Conservation (phyloP, 2,329 filamentous ascomycete genomes). For the Trichoderma sp. region DNA sequence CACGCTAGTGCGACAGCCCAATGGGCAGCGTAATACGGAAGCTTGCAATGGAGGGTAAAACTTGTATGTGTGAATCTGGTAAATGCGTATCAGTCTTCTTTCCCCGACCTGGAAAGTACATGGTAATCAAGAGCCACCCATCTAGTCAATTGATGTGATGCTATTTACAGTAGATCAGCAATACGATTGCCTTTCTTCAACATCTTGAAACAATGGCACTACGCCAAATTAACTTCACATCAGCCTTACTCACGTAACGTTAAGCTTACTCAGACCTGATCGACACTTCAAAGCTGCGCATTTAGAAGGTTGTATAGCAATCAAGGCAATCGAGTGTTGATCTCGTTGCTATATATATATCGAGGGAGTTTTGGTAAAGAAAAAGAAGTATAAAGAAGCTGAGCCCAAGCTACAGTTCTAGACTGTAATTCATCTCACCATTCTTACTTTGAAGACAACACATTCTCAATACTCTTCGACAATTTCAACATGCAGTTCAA, state of each 20-base stretch:
- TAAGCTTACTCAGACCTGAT: background rate
- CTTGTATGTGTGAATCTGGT: too few species aligned
- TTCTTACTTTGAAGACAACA: background rate
- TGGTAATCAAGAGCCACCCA: background rate
- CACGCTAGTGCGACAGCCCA: background rate
- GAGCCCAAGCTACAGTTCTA: background rate
- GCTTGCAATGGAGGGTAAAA: background rate
- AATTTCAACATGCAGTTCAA: background rate
- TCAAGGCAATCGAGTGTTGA: background rate
- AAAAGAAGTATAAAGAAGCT: background rate
- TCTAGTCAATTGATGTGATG: background rate
- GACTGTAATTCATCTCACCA: background rate
- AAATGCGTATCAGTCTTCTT: background rate
- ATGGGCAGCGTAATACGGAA: background rate
- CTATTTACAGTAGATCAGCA: background rate
- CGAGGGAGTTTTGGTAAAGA: background rate
- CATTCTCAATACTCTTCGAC: background rate
- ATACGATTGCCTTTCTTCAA: background rate
- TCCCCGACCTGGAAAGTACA: background rate
- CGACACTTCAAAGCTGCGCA: background rate
- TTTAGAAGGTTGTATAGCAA: background rate
- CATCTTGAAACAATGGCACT: background rate
- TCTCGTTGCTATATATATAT: background rate
- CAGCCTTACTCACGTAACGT: background rate
- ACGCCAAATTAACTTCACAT: background rate